Evolutionary conservation across 2,329 filamentous ascomycete genomes (phyloP).

Genomic region (Clonostachys byssicola): DNA sequence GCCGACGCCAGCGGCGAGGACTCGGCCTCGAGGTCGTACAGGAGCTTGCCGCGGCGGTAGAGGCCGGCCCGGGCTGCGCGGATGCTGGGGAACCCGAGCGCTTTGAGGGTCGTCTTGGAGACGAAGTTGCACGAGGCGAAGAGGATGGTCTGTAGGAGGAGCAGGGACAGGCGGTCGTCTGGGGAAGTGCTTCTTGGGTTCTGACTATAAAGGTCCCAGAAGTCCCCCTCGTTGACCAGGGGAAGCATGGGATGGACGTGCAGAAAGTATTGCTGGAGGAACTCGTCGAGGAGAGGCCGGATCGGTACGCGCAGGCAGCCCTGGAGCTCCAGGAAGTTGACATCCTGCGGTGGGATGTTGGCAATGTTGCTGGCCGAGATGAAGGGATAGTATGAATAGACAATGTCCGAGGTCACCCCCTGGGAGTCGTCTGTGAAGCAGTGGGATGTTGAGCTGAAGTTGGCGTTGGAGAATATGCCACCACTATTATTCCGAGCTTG

Average conservation of each 20-base stretch:
- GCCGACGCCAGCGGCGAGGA: constrained; percentile 31
- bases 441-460: too few species aligned
- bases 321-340: constrained; percentile 39
- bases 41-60: constrained; percentile 31
- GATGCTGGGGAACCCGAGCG: constrained; percentile 34
- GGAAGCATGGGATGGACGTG: constrained; percentile 40
- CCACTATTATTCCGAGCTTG: too few species aligned
- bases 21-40: constrained; percentile 39
- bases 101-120: constrained; percentile 29
- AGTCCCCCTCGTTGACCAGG: constrained; percentile 36
- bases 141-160: constrained; percentile 39
- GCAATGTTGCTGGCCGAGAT: constrained; percentile 23
- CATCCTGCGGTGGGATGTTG: constrained; percentile 36
- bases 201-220: constrained; percentile 12
- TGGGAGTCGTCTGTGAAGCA: too few species aligned
- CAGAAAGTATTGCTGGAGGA: constrained; percentile 42
- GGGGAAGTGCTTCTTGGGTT: neutral
- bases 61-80: constrained; percentile 36
- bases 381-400: constrained; percentile 38
- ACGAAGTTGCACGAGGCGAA: constrained; percentile 38
- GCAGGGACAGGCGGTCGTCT: constrained; percentile 28
- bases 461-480: too few species aligned
- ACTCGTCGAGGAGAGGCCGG: constrained; percentile 34
- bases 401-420: constrained; percentile 15
- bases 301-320: constrained; percentile 39